Base-by-base conservation (phyloP, 306 rosid species). In the Geum urbanum region DNA sequence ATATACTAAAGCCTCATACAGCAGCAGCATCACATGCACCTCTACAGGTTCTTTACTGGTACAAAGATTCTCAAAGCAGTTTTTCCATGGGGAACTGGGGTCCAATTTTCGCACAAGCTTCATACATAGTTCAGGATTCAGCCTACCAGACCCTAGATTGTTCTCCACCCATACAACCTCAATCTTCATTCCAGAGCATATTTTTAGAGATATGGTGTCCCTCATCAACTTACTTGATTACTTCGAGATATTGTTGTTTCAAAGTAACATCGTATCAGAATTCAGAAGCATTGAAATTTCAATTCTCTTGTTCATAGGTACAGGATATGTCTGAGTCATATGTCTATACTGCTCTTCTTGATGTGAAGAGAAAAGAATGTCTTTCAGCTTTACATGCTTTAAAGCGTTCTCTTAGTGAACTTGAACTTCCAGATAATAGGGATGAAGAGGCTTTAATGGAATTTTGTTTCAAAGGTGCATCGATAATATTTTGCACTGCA, bases 401-500 rank as follows among this genome's bases (percentile, higher is more conserved):
- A 6, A 41, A 60, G 32, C 8, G 10, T 69, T 84, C 89, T 15
- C 80, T 89, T 14, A 63, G 40, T 35, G n/a, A 12, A 46, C 86
- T 87, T 39, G 9, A 51, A 5, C 57, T 82, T 44, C 91, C 91
- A 57, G 44, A 54, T 12, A 15, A 11, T 37, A 1, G 5, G 75
- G 24, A 40, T 35, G 1, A 51, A 50, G 60, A 57, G 22, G 52
- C 71, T 48, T 53, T 87, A 16, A 64, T 13, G 77, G 68, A 66
- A 1, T 90, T 87, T 27, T 90, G 94, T 66, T 79, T 85, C 9
- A 67, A 51, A 77, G 55, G 72, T 10, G 87, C 94, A 47, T 86
- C 83, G 4, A 60, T 90, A 64, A 69, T 87, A 46, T 86, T 90
- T 59, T 86, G 74, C 79, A 87, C 96, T 15, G 88, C 85, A 9